Evolutionary conservation across 495 filamentous ascomycete species (phyloP), one percentile per base, ranked within the genome.

Genomic region (Cercophora scortea): DNA sequence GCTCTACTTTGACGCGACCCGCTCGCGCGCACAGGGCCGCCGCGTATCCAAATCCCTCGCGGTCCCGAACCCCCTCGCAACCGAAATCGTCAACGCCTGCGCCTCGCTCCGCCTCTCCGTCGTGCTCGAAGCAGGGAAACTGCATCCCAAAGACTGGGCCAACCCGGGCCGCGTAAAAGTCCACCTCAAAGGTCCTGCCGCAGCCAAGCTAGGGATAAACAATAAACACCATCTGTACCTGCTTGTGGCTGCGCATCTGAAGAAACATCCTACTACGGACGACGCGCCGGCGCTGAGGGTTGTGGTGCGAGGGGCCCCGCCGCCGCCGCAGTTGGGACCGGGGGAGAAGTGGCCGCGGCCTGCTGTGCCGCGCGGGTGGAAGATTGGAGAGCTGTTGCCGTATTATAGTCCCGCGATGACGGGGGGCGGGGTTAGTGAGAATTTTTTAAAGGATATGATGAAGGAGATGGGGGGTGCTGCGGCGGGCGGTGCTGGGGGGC

Each of bases 391-490:
- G 17, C 79, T 97, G 49, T 57, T 98, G 51, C 93, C 93, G 32
- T 79, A 92, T 56, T 90, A 96, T 58, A 88, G 83, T 18, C 83
- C 92, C 0, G 93, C 90, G 11, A 77, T 97, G 68, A 94, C 85
- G 47, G 93, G 93, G 3, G 92, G 94, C 18, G 93, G 93, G 18
- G 90, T 98, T 8, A 94, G 86, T 55, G 93, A 98, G 64, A 95
- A 98, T 59, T 87, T 95, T 25, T 82, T 98, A 58, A 91, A 93
- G 76, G 91, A 98, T 54, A 95, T 96, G 75, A 96, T 98, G 92
- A 82, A 80, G 42, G 90, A 94, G 73, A 94, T 96, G 90, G 76
- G 60, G 76, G n/a, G n/a, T n/a, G n/a, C n/a, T n/a, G n/a, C n/a
- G n/a, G n/a, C n/a, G n/a, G n/a, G n/a, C n/a, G 74, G 15, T 10